Conservation (phyloP, 768 basidiomycete genomes). For the Suillus lakei region DNA sequence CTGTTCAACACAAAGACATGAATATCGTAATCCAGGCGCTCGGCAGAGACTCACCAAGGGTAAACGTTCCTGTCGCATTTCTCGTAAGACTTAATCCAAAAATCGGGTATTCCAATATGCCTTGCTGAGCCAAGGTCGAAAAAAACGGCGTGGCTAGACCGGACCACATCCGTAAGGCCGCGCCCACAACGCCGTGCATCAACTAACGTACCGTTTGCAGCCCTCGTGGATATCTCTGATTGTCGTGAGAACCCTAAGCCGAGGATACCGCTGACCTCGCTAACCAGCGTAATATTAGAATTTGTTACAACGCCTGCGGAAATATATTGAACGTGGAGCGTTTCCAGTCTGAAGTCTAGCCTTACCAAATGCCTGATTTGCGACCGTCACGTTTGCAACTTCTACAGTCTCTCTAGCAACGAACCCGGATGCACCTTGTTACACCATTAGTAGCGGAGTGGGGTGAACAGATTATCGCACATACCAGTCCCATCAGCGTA, state of each 20-base stretch:
- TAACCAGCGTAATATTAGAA: slow-evolving; percentile 64
- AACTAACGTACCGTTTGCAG: slow-evolving; percentile 52
- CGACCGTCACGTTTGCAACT: slow-evolving; percentile 61
- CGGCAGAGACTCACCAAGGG: slow-evolving; percentile 52
- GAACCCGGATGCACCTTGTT: slow-evolving; percentile 68
- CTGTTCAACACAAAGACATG: slow-evolving; percentile 39
- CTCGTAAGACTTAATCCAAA: slow-evolving; percentile 73
- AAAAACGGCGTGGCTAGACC: slow-evolving; percentile 70
- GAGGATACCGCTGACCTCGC: slow-evolving; percentile 71
- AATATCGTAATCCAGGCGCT: background rate
- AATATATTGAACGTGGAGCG: background rate
- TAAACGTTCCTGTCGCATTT: slow-evolving; percentile 62
- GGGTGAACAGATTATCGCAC: slow-evolving; percentile 27
- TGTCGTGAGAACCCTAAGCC: slow-evolving; percentile 80
- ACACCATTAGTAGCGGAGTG: slow-evolving; percentile 6
- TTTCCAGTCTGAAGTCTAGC: slow-evolving; percentile 8
- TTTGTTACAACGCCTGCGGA: slow-evolving; percentile 59
- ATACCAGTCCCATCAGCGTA: slow-evolving; percentile 75
- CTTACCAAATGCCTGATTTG: slow-evolving; percentile 72
- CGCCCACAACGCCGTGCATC: background rate
- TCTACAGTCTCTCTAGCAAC: slow-evolving; percentile 68
- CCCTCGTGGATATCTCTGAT: slow-evolving; percentile 55
- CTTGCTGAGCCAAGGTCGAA: slow-evolving; percentile 61
- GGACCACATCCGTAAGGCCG: background rate
- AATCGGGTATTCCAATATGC: slow-evolving; percentile 71